Evolutionary conservation across 1,284 basidiomycete genomes (phyloP), one percentile per base, ranked within the genome.

Genomic region (Tilletia setariae): DNA sequence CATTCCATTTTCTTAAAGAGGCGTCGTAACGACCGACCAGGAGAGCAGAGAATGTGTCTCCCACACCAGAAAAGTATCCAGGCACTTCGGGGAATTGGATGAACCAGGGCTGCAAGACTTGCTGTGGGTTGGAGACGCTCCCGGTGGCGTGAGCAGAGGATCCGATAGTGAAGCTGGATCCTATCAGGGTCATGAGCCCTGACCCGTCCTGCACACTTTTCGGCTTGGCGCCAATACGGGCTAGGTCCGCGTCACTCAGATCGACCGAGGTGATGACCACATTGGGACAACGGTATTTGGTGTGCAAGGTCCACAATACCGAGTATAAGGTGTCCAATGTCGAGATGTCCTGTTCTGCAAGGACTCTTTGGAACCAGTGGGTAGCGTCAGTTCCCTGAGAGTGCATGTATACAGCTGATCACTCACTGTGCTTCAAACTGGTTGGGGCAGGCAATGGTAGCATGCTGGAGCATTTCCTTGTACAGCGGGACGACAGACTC

Each of bases 401-500:
- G 16, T n/a, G 28, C 11, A 42, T 9, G n/a, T 19, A n/a, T 9
- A 16, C 6, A 30, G 42, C 23, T 13, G 16, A 25, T 23, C 16
- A 86, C 90, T 82, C 80, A 94, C 92, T 98, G 94, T 67, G 91
- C 91, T 85, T 99, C 96, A 74, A 95, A 99, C 87, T 94, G 96
- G 82, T 99, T 99, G 0, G 95, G 95, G 0, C 95, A 94, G 73
- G 97, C 95, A 68, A 98, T 90, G 0, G 91, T 92, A 1, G 94
- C 90, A 25, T 90, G 84, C 19, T 87, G 86, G 1, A 99, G 86
- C 84, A 98, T 88, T 21, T 82, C 76, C 65, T 89, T 88, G 85
- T 99, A 98, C 62, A 94, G 87, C 0, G 94, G 93, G 66, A 98
- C 87, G 4, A 94, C 93, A 72, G 92, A 90, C 13, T 89, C 85